Percentiles rank a stretch among this genome's conserved stretches.
phyloP scores from a whole-genome alignment of 257 asterid genomes.

The Euphrasia confusa region DNA sequence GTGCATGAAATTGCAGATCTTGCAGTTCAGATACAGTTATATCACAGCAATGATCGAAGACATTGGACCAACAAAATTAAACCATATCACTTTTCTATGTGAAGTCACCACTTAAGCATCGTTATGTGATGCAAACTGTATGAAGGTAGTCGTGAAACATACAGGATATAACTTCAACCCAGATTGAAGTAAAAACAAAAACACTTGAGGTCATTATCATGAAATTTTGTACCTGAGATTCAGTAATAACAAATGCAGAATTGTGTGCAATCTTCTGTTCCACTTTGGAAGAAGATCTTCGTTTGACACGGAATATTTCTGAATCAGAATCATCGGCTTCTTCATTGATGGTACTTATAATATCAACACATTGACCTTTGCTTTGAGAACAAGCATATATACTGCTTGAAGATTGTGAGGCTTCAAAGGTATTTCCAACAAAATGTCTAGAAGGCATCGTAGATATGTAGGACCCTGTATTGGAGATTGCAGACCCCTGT shows the following conservation, averaged over 20 bases:
- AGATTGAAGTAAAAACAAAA: constrained; percentile 2
- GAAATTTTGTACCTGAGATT: constrained; percentile 55
- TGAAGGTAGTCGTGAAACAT: background rate
- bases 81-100: constrained; percentile 1
- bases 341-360: constrained; percentile 34
- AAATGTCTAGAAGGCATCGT: constrained; percentile 25
- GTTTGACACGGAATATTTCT: constrained; percentile 81
- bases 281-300: constrained; percentile 60
- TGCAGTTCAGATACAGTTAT: background rate
- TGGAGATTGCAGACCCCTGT: constrained; percentile 32
- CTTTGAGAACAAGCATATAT: constrained; percentile 25
- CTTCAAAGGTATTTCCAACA: constrained; percentile 26
- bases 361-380: constrained; percentile 25
- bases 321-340: constrained; percentile 80
- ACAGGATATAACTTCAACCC: background rate
- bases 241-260: constrained; percentile 35
- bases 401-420: constrained; percentile 30
- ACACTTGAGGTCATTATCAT: background rate
- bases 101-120: background rate
- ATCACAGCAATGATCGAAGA: background rate
- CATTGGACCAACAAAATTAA: background rate
- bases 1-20: background rate
- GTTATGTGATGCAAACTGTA: background rate
- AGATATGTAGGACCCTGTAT: constrained; percentile 25
- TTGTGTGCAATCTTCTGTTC: constrained; percentile 38